Evolutionary conservation across 805 yeast species (phyloP), one percentile per base, ranked within the genome.

Genomic region (Ogataea angusta): DNA sequence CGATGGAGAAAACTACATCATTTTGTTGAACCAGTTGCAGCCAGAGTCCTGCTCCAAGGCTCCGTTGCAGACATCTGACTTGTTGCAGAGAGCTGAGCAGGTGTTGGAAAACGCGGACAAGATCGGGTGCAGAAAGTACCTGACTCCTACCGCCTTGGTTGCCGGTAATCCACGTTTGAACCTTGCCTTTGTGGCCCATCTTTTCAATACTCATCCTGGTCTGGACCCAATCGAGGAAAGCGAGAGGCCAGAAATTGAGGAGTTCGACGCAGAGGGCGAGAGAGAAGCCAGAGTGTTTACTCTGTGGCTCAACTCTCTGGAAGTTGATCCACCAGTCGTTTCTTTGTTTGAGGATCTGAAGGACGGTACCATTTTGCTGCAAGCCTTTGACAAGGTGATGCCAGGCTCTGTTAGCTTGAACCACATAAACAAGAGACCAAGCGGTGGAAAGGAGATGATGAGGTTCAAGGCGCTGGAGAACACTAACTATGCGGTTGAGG

Each of bases 261-360:
- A 88, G 53, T 93, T 93, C 58, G 99, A 93, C 62, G 99, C 99
- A 18, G 99, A 93, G 68, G 99, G 99, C 48, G 99, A 93, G 69
- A 85, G 99, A 69, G 99, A 93, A 69, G 99, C 99, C 3, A 79
- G 99, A 64, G 99, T 93, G 10, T 93, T 93, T 68, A 93, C 99
- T 5, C 70, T 93, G 57, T 93, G 99, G 99, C 78, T 93, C 60
- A 93, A 93, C 67, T 88, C 96, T 2, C 75, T 93, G 56, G 98
- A 93, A 52, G 98, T 93, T 12, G 93, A 90, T 48, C 97, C 98
- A 19, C 86, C 96, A 18, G 91, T 93, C 45, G 88, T 88, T 36
- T 80, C 85, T 12, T 69, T 93, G 53, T 93, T 93, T 55, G 97
- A 91, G 66, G 98, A 93, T 60, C 75, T 93, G 59, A 90, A 89